These are phyloP conservation scores for Lupinus albus DNA, from an alignment of 306 rosid species.

Conservation along the genomic window DNA sequence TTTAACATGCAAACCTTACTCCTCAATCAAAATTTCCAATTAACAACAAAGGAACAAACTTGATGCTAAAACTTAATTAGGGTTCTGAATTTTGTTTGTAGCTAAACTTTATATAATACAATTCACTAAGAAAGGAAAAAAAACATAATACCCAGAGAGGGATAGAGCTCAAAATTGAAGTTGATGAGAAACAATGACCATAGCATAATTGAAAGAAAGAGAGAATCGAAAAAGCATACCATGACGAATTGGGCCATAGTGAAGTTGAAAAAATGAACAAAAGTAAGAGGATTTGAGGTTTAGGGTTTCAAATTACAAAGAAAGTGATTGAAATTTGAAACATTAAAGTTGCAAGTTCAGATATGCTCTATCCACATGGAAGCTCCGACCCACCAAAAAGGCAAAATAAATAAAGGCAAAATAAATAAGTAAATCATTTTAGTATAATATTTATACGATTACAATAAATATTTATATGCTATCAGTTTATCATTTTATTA, in stretches of 20 bases:
- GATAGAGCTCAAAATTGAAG: conserved; percentile 26
- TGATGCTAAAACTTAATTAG: conserved; percentile 27
- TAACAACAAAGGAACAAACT: conserved; percentile 18
- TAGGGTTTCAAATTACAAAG: conserved; percentile 41
- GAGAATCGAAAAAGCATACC: conserved; percentile 52
- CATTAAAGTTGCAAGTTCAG: background rate
- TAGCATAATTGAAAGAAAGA: conserved; percentile 7
- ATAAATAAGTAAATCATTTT: no score
- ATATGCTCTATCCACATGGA: conserved; percentile 3
- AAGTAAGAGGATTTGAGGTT: conserved; percentile 33
- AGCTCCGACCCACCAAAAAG: background rate
- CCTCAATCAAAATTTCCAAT: conserved; percentile 15
- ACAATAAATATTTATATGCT: no score
- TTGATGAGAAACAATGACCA: background rate
- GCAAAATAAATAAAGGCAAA: no score
- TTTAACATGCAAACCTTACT: conserved; percentile 8
- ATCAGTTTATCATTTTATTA: no score
- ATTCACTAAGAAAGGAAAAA: background rate
- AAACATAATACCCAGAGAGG: conserved; percentile 24
- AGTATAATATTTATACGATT: no score
- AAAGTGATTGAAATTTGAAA: conserved; percentile 3
- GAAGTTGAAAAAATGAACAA: conserved; percentile 41
- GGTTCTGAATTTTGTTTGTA: conserved; percentile 21
- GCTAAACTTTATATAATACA: conserved; percentile 1
- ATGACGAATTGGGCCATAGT: conserved; percentile 86